Percentiles rank a stretch among this genome's conserved stretches.
Conservation (phyloP, 108 stramenopile species). For the Cyclostephanos invisitatus region DNA sequence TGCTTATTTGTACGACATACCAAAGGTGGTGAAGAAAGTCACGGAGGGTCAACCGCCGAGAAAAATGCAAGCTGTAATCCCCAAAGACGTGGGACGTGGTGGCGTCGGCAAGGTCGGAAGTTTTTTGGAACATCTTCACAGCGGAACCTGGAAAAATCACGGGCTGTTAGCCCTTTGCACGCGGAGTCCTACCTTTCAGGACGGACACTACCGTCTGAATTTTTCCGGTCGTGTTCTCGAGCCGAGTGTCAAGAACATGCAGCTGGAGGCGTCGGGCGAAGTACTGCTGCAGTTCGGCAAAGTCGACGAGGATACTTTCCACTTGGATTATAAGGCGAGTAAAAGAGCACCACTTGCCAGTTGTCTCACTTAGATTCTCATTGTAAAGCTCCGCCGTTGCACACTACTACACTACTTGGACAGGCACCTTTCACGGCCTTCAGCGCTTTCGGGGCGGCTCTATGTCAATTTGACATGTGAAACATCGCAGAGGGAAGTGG, state of each 20-base stretch:
- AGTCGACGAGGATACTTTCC: slow-evolving; percentile 65
- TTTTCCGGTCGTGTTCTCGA: slow-evolving; percentile 64
- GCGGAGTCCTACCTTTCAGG: slow-evolving; percentile 59
- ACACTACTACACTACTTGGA: too few relatives aligned
- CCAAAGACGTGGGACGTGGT: slow-evolving; percentile 16
- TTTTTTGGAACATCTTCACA: slow-evolving; percentile 35
- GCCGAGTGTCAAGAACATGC: slow-evolving; percentile 78
- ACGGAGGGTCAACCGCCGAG: slow-evolving; percentile 68
- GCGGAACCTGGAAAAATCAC: slow-evolving; percentile 38
- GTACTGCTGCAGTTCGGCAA: slow-evolving; percentile 73
- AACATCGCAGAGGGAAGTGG: background rate
- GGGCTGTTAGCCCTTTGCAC: slow-evolving; percentile 46
- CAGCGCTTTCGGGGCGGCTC: slow-evolving; percentile 40
- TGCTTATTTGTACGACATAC: slow-evolving; percentile 59
- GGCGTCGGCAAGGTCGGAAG: slow-evolving; percentile 3
- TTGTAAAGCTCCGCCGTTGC: slow-evolving; percentile 2
- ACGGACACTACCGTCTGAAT: slow-evolving; percentile 65
- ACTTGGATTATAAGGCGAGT: slow-evolving; percentile 64
- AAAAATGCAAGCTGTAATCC: slow-evolving; percentile 62
- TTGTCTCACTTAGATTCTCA: background rate
- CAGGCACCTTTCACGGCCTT: slow-evolving; percentile 22
- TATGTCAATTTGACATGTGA: slow-evolving; percentile 37
- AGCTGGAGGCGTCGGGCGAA: slow-evolving; percentile 56
- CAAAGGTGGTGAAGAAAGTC: slow-evolving; percentile 51
- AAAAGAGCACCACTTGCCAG: background rate